Evolutionary conservation across 768 basidiomycete species (phyloP), one percentile per base, ranked within the genome.

Genomic region (Podaxis mareebaensis): DNA sequence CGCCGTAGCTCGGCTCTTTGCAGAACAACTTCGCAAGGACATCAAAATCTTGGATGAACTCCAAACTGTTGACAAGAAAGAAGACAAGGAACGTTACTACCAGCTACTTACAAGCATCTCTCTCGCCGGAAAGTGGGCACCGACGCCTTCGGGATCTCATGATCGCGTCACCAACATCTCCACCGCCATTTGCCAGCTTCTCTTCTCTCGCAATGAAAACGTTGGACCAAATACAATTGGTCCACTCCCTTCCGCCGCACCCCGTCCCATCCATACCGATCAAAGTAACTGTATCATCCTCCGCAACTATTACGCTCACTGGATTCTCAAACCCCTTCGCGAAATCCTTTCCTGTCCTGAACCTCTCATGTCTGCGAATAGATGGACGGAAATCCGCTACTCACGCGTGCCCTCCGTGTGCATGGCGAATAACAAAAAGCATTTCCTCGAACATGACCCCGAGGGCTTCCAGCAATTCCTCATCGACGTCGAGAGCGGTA

Each of bases 121-220:
- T 6, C 80, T 90, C 15, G 87, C 82, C 0, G 80, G 80, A 1
- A 92, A 91, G 71, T 92, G 89, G 89, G 89, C 88, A 0, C 89
- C 90, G 0, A 83, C 84, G 2, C 84, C 85, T 12, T 78, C 72
- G 3, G 75, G 77, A 3, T 78, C 85, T 3, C 89, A 90, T 60
- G 90, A 91, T 67, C 79, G 83, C 10, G 75, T 80, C 61, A 87
- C 86, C 2, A 87, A 88, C 70, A 85, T 92, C 65, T 72, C 85
- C 4, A 86, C 89, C 0, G 88, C 89, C 40, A 81, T 92, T 49
- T 75, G 78, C 13, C 74, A 83, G 15, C 78, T 87, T 54, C 76
- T 92, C 13, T 80, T 81, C 65, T 71, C 75, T 3, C 67, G 73
- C 24, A 54, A 70, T 1, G 67, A 61, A 12, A 39, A 65, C 3